A percentile compares a stretch with the other conserved stretches of the same genome.
phyloP scores from a whole-genome alignment of 129 eudicot species.

The Lactuca sativa region DNA sequence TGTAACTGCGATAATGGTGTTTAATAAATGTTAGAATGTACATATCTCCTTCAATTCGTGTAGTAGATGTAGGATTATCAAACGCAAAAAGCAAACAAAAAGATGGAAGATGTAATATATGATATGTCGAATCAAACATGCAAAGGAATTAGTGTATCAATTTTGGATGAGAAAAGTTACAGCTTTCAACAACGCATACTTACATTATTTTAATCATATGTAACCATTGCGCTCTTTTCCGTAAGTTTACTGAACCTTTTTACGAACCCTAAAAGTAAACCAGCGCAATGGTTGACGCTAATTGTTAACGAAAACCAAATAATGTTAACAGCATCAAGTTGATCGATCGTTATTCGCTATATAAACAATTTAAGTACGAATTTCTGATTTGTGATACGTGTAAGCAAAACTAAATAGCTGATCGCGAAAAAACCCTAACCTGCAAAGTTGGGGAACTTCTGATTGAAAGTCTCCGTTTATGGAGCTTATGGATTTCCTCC shows the following conservation, averaged over 20 bases:
- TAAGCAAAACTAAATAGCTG: not conserved
- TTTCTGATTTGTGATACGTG: not conserved
- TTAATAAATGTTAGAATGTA: not conserved
- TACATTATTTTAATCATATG: not conserved
- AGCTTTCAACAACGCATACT: not conserved
- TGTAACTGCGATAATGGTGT: slow-evolving; percentile 17
- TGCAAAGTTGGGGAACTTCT: not conserved
- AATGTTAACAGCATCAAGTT: no score
- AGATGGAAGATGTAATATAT: not conserved
- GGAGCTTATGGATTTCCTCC: not conserved
- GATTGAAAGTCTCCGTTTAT: not conserved
- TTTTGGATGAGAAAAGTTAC: not conserved
- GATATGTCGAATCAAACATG: not conserved
- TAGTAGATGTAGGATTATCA: not conserved
- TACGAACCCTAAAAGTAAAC: not conserved
- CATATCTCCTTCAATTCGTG: not conserved
- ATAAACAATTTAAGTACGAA: not conserved
- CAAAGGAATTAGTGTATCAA: not conserved
- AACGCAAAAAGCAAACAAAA: not conserved
- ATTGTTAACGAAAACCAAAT: not conserved
- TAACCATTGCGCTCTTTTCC: not conserved
- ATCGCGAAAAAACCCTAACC: not conserved
- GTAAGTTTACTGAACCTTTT: not conserved
- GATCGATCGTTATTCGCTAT: not conserved
- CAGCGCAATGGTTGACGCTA: not conserved